These are phyloP conservation scores for Colletotrichum neosansevieriae DNA, from an alignment of 2,329 filamentous ascomycete species.

Conservation along the genomic window DNA sequence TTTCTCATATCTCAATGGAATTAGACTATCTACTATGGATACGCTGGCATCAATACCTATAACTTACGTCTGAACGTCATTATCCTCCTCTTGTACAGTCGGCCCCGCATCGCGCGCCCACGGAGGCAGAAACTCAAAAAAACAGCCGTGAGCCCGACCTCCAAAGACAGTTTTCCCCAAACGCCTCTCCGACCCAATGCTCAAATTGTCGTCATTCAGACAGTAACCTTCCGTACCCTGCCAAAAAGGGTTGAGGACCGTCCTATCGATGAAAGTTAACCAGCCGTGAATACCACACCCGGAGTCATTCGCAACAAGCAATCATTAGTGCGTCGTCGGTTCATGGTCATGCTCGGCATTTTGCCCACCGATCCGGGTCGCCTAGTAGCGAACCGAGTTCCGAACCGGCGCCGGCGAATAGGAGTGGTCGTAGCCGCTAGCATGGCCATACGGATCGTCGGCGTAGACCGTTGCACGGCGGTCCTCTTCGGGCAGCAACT, in stretches of 20 bases:
- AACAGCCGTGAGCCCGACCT: conserved; percentile 16
- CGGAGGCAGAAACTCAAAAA: conserved; percentile 4
- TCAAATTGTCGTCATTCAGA: conserved; percentile 13
- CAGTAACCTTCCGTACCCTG: neutral
- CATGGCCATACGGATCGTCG: conserved; percentile 73
- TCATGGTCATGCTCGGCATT: too few species aligned
- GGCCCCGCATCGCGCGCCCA: conserved; percentile 8
- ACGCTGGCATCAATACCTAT: conserved; percentile 24
- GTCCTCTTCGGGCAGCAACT: conserved; percentile 84
- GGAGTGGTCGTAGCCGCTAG: conserved; percentile 65
- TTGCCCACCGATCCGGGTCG: neutral
- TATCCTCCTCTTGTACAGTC: conserved; percentile 20
- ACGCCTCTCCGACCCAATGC: conserved; percentile 33
- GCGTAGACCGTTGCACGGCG: conserved; percentile 79
- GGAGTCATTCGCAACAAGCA: too few species aligned
- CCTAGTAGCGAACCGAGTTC: conserved; percentile 61
- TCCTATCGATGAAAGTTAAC: neutral
- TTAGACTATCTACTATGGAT: conserved; percentile 31
- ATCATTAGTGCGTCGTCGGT: too few species aligned
- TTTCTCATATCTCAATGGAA: conserved; percentile 22
- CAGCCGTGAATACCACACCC: neutral
- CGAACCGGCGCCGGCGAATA: conserved; percentile 59
- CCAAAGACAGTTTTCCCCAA: conserved; percentile 34
- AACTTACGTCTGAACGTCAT: conserved; percentile 2
- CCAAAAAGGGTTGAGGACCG: neutral